These are phyloP conservation scores for Tetraselmis chui DNA, from an alignment of 139 green algal species.

Conservation along the genomic window DNA sequence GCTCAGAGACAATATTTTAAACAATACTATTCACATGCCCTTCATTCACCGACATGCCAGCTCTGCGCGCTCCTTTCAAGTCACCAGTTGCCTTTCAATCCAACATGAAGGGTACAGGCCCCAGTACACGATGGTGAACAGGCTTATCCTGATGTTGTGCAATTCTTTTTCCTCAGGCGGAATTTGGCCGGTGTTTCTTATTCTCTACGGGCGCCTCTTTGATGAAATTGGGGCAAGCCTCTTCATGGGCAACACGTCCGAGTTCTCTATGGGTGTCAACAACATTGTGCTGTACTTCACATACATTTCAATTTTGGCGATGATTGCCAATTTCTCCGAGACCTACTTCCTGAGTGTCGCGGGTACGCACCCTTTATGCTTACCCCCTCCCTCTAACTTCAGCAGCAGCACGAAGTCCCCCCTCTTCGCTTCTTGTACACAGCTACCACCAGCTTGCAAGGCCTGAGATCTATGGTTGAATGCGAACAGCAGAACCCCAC, in stretches of 20 bases:
- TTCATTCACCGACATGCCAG: background rate
- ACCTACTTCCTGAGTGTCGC: background rate
- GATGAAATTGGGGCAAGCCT: background rate
- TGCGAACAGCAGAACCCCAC: background rate
- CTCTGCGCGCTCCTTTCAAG: background rate
- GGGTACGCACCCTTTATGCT: background rate
- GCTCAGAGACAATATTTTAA: background rate
- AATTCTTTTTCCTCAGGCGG: background rate
- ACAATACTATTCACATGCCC: background rate
- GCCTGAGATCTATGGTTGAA: no score
- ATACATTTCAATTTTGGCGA: background rate
- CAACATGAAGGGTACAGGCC: no score
- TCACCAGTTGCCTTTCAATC: background rate
- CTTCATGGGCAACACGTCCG: background rate
- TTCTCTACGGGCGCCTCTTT: background rate
- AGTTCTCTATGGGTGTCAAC: background rate
- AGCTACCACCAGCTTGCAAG: background rate
- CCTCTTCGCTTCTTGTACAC: no score
- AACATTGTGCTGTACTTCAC: background rate
- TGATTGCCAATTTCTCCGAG: background rate
- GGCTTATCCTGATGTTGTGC: background rate
- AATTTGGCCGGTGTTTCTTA: background rate
- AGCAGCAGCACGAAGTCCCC: no score
- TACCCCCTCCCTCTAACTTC: background rate
- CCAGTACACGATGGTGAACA: no score